These are phyloP conservation scores for Backusella circina DNA, from an alignment of 192 early-diverging fungal genomes.

Conservation along the genomic window DNA sequence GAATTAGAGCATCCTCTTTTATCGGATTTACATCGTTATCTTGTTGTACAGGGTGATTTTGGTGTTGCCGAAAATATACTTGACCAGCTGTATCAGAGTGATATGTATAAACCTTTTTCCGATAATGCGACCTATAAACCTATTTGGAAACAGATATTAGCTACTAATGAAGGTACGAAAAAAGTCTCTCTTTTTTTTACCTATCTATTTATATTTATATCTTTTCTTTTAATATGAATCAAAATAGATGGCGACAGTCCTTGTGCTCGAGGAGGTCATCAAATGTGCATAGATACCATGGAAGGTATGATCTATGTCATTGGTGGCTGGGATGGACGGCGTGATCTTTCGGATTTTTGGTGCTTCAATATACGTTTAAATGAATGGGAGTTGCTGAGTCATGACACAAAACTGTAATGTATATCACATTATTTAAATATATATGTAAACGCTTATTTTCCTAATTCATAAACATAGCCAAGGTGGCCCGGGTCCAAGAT, in stretches of 20 bases:
- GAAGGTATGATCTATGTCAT: constrained; percentile 76
- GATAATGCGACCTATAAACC: constrained; percentile 66
- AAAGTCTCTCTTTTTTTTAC: background rate
- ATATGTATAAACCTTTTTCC: constrained; percentile 75
- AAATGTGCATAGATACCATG: constrained; percentile 90
- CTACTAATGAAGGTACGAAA: constrained; percentile 35
- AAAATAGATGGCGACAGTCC: constrained; percentile 42
- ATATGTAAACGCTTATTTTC: background rate
- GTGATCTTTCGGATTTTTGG: constrained; percentile 92
- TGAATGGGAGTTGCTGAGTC: constrained; percentile 75
- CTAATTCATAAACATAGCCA: constrained; percentile 45
- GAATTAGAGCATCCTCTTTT: constrained; percentile 81
- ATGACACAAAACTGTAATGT: constrained; percentile 66
- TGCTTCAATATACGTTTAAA: constrained; percentile 53
- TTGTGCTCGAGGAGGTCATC: constrained; percentile 86
- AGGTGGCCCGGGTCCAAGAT: constrained; percentile 83
- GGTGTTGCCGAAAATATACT: constrained; percentile 69
- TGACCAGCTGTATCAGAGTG: constrained; percentile 49
- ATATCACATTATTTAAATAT: background rate
- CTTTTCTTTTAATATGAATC: background rate
- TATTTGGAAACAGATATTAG: constrained; percentile 55
- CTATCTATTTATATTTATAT: constrained; percentile 26
- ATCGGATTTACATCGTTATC: constrained; percentile 64
- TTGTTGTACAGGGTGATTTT: constrained; percentile 75
- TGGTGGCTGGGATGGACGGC: constrained; percentile 92